phyloP scores from a whole-genome alignment of 331 rosid species.

The Prunus yedoensis region DNA sequence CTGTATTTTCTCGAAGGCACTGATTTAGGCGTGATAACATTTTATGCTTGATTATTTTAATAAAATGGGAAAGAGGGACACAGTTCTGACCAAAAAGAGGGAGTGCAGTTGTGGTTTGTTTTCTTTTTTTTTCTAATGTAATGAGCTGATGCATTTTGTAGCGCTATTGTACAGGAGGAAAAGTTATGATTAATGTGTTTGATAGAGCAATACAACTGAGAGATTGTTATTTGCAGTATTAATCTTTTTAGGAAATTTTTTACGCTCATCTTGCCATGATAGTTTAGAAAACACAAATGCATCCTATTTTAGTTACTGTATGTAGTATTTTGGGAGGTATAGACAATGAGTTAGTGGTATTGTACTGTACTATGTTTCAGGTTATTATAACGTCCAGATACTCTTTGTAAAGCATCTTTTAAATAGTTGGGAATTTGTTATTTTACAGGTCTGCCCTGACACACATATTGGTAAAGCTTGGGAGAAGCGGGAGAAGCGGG shows the following conservation, averaged over 20 bases:
- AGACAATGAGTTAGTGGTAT: background rate
- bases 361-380: background rate
- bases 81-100: no score
- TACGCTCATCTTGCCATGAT: background rate
- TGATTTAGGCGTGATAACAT: background rate
- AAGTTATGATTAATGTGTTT: background rate
- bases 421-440: conserved; percentile 18
- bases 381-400: background rate
- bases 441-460: conserved; percentile 43
- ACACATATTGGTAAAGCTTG: conserved; percentile 40
- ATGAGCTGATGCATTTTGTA: no score
- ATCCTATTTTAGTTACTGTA: background rate
- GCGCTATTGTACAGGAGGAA: no score
- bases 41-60: background rate
- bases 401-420: background rate
- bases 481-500: no score
- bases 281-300: background rate
- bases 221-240: background rate
- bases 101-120: no score
- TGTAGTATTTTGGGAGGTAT: background rate
- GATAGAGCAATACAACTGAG: background rate
- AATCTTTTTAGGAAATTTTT: background rate
- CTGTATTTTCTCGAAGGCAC: background rate
- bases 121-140: no score
- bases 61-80: no score